Base-by-base conservation (phyloP, 495 filamentous ascomycete genomes). In the Letharia lupina region DNA sequence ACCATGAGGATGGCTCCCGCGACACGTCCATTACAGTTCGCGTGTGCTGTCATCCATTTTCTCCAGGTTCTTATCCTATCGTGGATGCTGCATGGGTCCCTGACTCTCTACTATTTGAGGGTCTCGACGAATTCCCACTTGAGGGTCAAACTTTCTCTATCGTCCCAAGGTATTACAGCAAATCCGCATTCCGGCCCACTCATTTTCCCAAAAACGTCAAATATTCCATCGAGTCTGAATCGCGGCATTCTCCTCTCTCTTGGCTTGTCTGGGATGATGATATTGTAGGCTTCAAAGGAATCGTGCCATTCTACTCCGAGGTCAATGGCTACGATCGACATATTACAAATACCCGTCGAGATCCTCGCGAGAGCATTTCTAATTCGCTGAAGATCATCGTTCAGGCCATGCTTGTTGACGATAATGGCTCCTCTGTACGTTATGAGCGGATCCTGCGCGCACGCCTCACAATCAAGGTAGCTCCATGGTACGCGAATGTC, bases 261-360 rank as follows among this genome's bases (percentile, higher is more conserved):
- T 73, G 69, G 69, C 69, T 73, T 60, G 28, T 12, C 16, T 73
- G 69, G 71, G 60, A 67, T 37, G 33, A 62, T 12, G 50, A 56
- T 11, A 39, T 59, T n/a, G 48, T 44, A 5, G 67, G 67, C 31
- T 73, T 70, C 42, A 61, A 37, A 57, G 71, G 70, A 47, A 40
- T 65, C 28, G 63, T 72, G 44, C 70, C 69, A 35, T 47, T 61
- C 18, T 70, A 62, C 64, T 64, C 40, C 37, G 50, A 62, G 23
- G 23, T 18, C 54, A n/a, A 35, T 18, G 9, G 35, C 4, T 65
- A 44, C 8, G 52, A 63, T 35, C 10, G 4, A 23, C 47, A 41
- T n/a, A 18, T 37, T 9, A 16, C 40, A 13, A 62, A 16, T 31
- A 39, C 18, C 15, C 2, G 39, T 45, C 39, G 45, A 35, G 59